Evolutionary conservation across 805 yeast species (phyloP), one percentile per base, ranked within the genome.

Genomic region (Candida endomychidarum): DNA sequence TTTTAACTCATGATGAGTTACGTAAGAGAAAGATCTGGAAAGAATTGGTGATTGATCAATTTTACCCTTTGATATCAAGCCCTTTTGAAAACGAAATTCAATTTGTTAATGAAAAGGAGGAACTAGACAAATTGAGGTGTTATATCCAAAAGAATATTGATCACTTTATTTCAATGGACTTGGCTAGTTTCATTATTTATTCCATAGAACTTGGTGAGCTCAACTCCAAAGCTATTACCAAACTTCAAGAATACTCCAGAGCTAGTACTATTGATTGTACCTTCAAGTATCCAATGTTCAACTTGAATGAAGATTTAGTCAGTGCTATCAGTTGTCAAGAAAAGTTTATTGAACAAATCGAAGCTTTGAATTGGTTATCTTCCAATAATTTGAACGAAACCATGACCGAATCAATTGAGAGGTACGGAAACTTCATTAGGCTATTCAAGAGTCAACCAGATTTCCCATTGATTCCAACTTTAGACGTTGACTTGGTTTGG

Each of bases 11-110:
- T 27, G 56, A 56, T 8, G 54, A 51, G 23, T 42, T 57, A 17
- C 38, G 58, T 26, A 53, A 50, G 31, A 33, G 59, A 11, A 50
- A 48, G 21, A 27, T 58, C 10, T 47, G 45, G 45, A 44, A 30
- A 18, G 45, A 41, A 17, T 29, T 33, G 6, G 27, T 37, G 26
- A 40, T 33, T 23, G 33, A 31, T 23, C 32, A 38, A 28, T 39
- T 36, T 15, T 26, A 40, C 5, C 19, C 19, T 7, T 19, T 19
- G 9, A 12, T 4, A 7, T 20, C 23, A 12, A 29, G 15, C 5
- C 20, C 30, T 16, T 34, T 86, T 36, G 75, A 73, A 47, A 74
- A 75, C 11, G 71, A 86, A 44, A 40, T 33, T 40, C 48, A 41
- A 39, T 48, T 37, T 34, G 46, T 41, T 11, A 41, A 21, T 12